Base-by-base conservation (phyloP, 2,329 filamentous ascomycete species). In the Exophiala alcalophila region DNA sequence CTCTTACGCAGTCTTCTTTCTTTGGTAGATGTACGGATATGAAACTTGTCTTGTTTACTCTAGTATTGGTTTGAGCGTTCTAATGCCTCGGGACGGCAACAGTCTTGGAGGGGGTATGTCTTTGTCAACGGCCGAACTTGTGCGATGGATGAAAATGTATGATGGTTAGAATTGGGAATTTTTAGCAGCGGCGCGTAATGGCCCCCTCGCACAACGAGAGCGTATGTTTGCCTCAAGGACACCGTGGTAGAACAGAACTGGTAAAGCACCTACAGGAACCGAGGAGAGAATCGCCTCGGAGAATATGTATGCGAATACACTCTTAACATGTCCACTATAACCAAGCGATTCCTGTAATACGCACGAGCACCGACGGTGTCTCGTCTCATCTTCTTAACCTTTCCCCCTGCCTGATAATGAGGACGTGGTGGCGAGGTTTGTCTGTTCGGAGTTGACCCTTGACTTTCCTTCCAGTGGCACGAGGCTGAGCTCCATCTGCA, bases 21-120 rank as follows among this genome's bases (percentile, higher is more conserved):
- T n/a, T 29, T 28, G 24, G 14, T 16, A 31, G 7, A 16, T 34
- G 24, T 48, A 37, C 40, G 29, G 25, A 31, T 44, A 40, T 35
- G 33, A 47, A 26, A 41, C 31, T 40, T 32, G 25, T 32, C 12
- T 37, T 40, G n/a, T n/a, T n/a, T n/a, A n/a, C n/a, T n/a, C n/a
- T n/a, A n/a, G n/a, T 10, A 23, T 40, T 47, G 18, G 7, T 44
- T 19, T 47, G 48, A 51, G 48, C 48, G 48, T 41, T 44, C 35
- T 38, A 25, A 24, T 29, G 35, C n/a, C 33, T 7, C 8, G 11
- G 19, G 15, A 34, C 11, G 28, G 34, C 20, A 15, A 20, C 4
- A 24, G 35, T 28, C 25, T 29, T 25, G 18, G 12, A 14, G 32
- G 32, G 31, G 19, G 24, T 16, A 21, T 15, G 30, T 9, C 15